Evolutionary conservation across 306 rosid species (phyloP), one percentile per base, ranked within the genome.

Genomic region (Dicorynia guianensis): DNA sequence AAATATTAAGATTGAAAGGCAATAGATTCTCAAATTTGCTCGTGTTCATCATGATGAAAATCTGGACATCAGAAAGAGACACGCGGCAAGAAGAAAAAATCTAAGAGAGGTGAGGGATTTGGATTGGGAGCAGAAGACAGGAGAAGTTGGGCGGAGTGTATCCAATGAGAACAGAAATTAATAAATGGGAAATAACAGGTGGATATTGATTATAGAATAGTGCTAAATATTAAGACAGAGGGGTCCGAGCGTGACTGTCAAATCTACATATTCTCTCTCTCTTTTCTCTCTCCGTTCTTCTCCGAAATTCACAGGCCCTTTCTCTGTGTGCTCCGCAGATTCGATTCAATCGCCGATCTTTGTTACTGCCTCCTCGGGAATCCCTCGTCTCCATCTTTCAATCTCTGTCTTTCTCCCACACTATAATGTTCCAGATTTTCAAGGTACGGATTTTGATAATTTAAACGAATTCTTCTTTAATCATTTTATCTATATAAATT

Each of bases 241-340:
- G 83, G 84, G 89, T 82, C 87, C 87, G 79, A 85, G 96, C 83
- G 88, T 83, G 97, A 91, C 93, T 90, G 93, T 91, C 95, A 91
- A 95, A 92, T 95, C 97, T 90, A 79, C 93, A 90, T 87, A 88
- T 82, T 89, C 93, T 88, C 84, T 81, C 82, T 60, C 75, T 81
- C 76, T 70, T 82, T 81, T 63, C 83, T 65, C 71, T 73, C 66
- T 58, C 77, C 76, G 62, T 69, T 50, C 36, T 0, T 82, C 77
- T 79, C 67, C 77, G 75, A 87, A 76, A 84, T 79, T 89, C 84
- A 79, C 66, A 87, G 68, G 60, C 77, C 82, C 72, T 70, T 82
- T 25, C 30, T 25, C 30, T 25, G 30, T 25, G 30, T 76, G 84
- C 84, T 84, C 83, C 76, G 79, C 88, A 88, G 90, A 92, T 89